Percentiles rank a stretch among this genome's conserved stretches.
phyloP scores from a whole-genome alignment of 2,329 filamentous ascomycete species.

The Fusarium udum region DNA sequence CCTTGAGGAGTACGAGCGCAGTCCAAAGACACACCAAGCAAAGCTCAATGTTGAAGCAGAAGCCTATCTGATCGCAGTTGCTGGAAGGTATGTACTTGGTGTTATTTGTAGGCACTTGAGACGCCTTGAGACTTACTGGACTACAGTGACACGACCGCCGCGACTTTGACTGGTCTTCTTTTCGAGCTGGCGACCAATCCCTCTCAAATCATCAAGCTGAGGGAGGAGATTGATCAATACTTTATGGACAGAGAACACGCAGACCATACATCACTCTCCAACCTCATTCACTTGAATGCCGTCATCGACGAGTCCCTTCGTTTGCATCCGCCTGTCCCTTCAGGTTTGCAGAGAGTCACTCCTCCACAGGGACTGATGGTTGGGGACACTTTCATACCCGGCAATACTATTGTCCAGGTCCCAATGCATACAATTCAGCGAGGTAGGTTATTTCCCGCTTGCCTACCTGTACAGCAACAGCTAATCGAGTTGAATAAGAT shows the following conservation, averaged over 20 bases:
- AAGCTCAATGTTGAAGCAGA: slow-evolving; percentile 42
- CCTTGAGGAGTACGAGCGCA: slow-evolving; percentile 39
- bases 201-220: slow-evolving; percentile 43
- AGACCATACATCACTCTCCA: slow-evolving; percentile 34
- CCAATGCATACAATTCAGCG: slow-evolving; percentile 35
- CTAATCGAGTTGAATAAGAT: background rate
- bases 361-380: slow-evolving; percentile 49
- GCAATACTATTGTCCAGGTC: slow-evolving; percentile 24
- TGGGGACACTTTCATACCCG: slow-evolving; percentile 29
- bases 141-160: slow-evolving; percentile 49
- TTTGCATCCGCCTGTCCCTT: slow-evolving; percentile 50
- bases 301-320: slow-evolving; percentile 53
- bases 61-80: slow-evolving; percentile 44
- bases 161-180: slow-evolving; percentile 47
- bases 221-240: slow-evolving; percentile 47
- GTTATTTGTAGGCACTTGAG: accelerated
- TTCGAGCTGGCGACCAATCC: slow-evolving; percentile 48
- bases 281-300: slow-evolving; percentile 47
- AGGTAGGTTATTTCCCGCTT: slow-evolving; percentile 48
- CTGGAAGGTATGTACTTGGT: slow-evolving; percentile 42
- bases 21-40: slow-evolving; percentile 34
- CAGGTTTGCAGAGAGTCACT: slow-evolving; percentile 49
- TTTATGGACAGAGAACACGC: slow-evolving; percentile 3
- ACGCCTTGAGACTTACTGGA: background rate
- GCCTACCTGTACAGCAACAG: too few relatives aligned